phyloP scores from a whole-genome alignment of 2,329 filamentous ascomycete genomes.

The Zymoseptoria brevis region DNA sequence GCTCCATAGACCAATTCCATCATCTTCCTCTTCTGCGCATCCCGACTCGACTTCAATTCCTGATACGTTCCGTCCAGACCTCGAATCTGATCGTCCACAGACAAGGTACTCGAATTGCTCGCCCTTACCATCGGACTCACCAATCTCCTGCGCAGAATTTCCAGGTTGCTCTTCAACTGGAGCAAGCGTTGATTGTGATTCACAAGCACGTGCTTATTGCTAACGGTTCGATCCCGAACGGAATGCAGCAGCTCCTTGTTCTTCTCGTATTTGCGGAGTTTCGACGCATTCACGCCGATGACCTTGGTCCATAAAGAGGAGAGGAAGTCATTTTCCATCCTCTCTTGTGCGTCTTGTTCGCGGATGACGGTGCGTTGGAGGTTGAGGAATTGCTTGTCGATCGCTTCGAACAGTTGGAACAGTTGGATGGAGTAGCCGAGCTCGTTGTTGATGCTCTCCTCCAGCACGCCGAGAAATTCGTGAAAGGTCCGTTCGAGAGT shows the following conservation, averaged over 20 bases:
- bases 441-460: slow-evolving; percentile 81
- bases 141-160: slow-evolving; percentile 73
- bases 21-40: slow-evolving; percentile 51
- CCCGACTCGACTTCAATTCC: slow-evolving; percentile 66
- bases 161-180: slow-evolving; percentile 76
- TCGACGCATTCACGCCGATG: slow-evolving; percentile 64
- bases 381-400: slow-evolving; percentile 85
- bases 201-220: slow-evolving; percentile 78
- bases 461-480: slow-evolving; percentile 77
- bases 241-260: slow-evolving; percentile 73
- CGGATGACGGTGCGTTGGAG: slow-evolving; percentile 77
- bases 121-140: slow-evolving; percentile 75
- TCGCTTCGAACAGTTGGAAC: slow-evolving; percentile 82
- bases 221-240: slow-evolving; percentile 73
- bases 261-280: slow-evolving; percentile 83
- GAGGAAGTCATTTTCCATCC: slow-evolving; percentile 71
- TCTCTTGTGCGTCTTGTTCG: slow-evolving; percentile 74
- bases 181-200: slow-evolving; percentile 80
- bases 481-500: slow-evolving; percentile 81
- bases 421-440: slow-evolving; percentile 70
- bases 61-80: slow-evolving; percentile 73
- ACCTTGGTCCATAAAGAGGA: slow-evolving; percentile 79
- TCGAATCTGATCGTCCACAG: slow-evolving; percentile 75
- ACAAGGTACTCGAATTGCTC: slow-evolving; percentile 58
- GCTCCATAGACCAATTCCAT: slow-evolving; percentile 28